Base-by-base conservation (phyloP, 192 early-diverging fungal genomes). In the Umbelopsis isabellina region DNA sequence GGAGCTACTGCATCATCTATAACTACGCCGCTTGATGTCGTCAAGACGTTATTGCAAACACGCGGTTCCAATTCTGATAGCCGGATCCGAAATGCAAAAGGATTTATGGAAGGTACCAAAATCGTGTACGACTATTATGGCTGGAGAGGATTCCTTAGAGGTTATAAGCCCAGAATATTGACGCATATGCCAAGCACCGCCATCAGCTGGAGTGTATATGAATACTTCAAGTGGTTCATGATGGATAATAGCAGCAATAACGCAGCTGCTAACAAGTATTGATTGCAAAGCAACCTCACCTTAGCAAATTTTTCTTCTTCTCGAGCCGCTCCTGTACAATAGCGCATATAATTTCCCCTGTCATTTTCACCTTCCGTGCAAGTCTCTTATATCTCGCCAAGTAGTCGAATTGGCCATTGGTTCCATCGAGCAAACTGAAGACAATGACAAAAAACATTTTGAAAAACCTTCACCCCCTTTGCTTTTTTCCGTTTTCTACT, bases 1-100 rank as follows among this genome's bases (percentile, higher is more conserved):
- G 97, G 97, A 47, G 93, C 91, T 0, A 72, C 95, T 3, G 97
- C 97, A 1, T 89, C 94, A 1, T 88, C 92, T 13, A 77, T 91
- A 37, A 98, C 97, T 0, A 98, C 93, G 23, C 97, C 97, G 1
- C 79, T 99, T n/a, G 96, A 99, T 78, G 95, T 97, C 16, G 90
- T 91, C 41, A 98, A 98, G 76, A 99, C 97, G n/a, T 75, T 96
- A 66, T 80, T 99, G 71, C 97, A 99, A 76, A 96, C 96, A 4
- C 84, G 95, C 13, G 96, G 96, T 1, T 82, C 87, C n/a, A 84
- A 89, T 2, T 69, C 81, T 1, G 95, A 97, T 67, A 23, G 83
- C 5, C 88, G 82, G 41, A 89, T 97, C 46, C 79, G 91, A 49
- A 72, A 84, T 12, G 93, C 90, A 2, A 84, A 73, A 13, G 95